Conservation (phyloP, 2,329 filamentous ascomycete genomes). For the Aphanoascus verrucosus region DNA sequence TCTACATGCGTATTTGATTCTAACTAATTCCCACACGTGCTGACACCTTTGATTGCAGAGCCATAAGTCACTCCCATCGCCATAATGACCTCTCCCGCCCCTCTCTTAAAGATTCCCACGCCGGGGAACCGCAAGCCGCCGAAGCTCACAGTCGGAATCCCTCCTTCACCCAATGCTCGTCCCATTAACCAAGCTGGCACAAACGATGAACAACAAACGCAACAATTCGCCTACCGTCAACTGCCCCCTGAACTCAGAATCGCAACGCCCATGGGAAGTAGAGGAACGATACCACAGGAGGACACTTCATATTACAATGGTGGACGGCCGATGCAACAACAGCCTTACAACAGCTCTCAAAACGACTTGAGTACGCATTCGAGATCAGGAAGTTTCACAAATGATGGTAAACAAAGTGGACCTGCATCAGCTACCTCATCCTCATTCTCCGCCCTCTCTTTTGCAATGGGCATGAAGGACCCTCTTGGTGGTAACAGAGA, state of each 20-base stretch:
- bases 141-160: conserved; percentile 79
- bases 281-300: conserved; percentile 56
- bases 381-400: conserved; percentile 63
- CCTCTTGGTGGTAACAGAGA: conserved; percentile 59
- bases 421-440: conserved; percentile 80
- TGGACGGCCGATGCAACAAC: conserved; percentile 45
- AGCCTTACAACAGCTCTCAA: conserved; percentile 53
- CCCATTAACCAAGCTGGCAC: conserved; percentile 43
- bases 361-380: conserved; percentile 75
- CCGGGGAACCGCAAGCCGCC: conserved; percentile 60
- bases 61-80: conserved; percentile 11
- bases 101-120: conserved; percentile 72
- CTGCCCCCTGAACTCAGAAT: conserved; percentile 70
- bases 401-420: conserved; percentile 66
- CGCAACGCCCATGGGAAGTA: conserved; percentile 72
- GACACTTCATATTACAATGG: conserved; percentile 45
- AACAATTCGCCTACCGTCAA: conserved; percentile 41
- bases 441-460: conserved; percentile 71
- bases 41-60: neutral
- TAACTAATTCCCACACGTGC: neutral
- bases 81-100: conserved; percentile 62
- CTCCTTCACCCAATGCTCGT: conserved; percentile 71
- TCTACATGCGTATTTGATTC: neutral
- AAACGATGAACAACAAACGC: conserved; percentile 29
- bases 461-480: conserved; percentile 59